Conservation (phyloP, 106 monocot species). For the Dendrobium officinale region DNA sequence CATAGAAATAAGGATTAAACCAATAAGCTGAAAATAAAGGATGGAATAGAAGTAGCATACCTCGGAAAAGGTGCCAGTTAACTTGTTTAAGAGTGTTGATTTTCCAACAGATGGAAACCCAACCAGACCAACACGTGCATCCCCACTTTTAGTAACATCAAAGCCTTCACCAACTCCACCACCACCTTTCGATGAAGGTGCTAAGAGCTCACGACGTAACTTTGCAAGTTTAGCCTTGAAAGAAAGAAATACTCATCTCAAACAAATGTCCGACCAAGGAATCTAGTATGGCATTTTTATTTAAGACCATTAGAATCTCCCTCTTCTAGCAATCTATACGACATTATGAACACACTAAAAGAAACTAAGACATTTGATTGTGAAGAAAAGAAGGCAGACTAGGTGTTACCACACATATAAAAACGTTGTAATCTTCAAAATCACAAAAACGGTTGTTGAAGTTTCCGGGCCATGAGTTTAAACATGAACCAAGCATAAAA, state of each 20-base stretch:
- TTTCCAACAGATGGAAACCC: conserved; percentile 99
- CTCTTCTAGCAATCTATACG: background rate
- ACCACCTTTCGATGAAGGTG: conserved; percentile 78
- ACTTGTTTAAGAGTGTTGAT: conserved; percentile 93
- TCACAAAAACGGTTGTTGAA: background rate
- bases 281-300: background rate
- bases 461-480: background rate
- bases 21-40: background rate
- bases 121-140: conserved; percentile 91
- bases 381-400: background rate
- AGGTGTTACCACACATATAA: background rate
- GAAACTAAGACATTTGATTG: background rate
- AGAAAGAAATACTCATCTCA: conserved; percentile 14
- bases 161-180: conserved; percentile 98
- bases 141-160: conserved; percentile 99
- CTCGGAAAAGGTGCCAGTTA: conserved; percentile 98
- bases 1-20: background rate
- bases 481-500: background rate
- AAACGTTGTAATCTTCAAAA: background rate
- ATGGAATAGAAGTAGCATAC: conserved; percentile 19
- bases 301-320: background rate
- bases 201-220: conserved; percentile 75
- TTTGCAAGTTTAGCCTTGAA: conserved; percentile 95
- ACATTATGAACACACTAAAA: background rate
- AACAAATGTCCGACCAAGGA: background rate